Evolutionary conservation across 116 monocot genomes (phyloP).

Genomic region (Posidonia oceanica): DNA sequence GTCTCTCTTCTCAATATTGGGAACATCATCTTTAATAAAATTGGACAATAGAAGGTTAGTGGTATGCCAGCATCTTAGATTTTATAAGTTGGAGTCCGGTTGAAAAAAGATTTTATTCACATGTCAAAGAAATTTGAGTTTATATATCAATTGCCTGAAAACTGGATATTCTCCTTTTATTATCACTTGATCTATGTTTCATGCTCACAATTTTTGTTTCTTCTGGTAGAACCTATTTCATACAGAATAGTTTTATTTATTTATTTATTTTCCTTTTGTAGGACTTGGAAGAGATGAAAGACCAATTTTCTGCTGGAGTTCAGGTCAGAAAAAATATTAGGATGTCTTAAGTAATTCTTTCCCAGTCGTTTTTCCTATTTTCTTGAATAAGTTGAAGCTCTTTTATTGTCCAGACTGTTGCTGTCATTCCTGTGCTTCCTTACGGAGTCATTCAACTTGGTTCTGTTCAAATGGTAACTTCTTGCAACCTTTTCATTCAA

Average conservation of each 20-base stretch:
- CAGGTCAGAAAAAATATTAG: conserved; percentile 21
- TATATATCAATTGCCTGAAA: background rate
- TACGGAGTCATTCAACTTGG: conserved; percentile 80
- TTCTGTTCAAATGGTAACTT: conserved; percentile 52
- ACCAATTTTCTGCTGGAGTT: conserved; percentile 47
- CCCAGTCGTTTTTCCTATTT: background rate
- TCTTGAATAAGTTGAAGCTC: background rate
- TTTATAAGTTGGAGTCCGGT: too few relatives aligned
- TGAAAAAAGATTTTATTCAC: too few relatives aligned
- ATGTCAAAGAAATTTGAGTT: background rate
- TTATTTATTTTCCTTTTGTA: conserved; percentile 9
- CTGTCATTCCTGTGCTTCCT: conserved; percentile 64
- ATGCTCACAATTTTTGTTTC: background rate
- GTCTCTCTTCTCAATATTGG: too few relatives aligned
- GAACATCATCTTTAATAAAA: too few relatives aligned
- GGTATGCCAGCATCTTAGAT: too few relatives aligned
- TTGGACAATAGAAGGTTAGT: too few relatives aligned
- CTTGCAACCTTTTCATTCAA: background rate
- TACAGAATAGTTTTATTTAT: background rate
- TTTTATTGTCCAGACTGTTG: conserved; percentile 43
- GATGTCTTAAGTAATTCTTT: background rate
- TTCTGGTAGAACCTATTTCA: background rate
- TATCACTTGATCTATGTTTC: background rate
- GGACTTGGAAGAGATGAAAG: conserved; percentile 36
- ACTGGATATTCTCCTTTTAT: background rate